Evolutionary conservation across 2,329 filamentous ascomycete species (phyloP).

Genomic region (Chrysoporthe austroafricana): DNA sequence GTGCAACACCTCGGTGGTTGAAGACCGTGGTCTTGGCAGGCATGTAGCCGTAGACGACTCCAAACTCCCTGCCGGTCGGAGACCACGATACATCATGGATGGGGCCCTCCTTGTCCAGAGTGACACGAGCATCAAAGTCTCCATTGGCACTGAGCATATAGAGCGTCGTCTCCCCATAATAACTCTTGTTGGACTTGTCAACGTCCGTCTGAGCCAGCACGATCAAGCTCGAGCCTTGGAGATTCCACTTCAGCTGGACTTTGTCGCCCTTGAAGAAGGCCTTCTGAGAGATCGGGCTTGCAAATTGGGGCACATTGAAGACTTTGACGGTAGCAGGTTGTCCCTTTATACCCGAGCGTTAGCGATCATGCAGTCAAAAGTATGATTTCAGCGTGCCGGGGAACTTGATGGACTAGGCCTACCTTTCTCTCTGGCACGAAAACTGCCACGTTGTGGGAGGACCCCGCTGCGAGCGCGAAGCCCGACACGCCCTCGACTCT

Average conservation of each 20-base stretch:
- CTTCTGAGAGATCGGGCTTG: constrained; percentile 86
- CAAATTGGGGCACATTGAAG: constrained; percentile 89
- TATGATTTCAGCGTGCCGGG: not conserved
- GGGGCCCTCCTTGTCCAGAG: constrained; percentile 47
- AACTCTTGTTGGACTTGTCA: constrained; percentile 97
- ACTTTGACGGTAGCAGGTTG: constrained; percentile 94
- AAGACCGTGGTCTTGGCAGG: constrained; percentile 99
- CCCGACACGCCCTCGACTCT: constrained; percentile 87
- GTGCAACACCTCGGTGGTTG: constrained; percentile 81
- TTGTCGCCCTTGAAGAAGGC: constrained; percentile 99
- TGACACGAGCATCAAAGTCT: constrained; percentile 87
- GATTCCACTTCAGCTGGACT: constrained; percentile 98
- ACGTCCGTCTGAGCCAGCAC: constrained; percentile 97
- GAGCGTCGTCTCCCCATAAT: constrained; percentile 97
- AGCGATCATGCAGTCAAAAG: constrained; percentile 22
- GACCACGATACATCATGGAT: constrained; percentile 58
- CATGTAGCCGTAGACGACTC: constrained; percentile 97
- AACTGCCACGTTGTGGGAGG: constrained; percentile 89
- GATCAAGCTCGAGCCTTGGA: constrained; percentile 85
- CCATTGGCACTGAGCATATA: constrained; percentile 93
- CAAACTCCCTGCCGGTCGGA: constrained; percentile 95
- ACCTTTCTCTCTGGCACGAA: constrained; percentile 97
- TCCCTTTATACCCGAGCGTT: constrained; percentile 59
- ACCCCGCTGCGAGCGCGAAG: constrained; percentile 87
- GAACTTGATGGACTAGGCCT: constrained; percentile 34